These are phyloP conservation scores for Funneliformis geosporum DNA, from an alignment of 192 early-diverging fungal genomes.

Conservation along the genomic window DNA sequence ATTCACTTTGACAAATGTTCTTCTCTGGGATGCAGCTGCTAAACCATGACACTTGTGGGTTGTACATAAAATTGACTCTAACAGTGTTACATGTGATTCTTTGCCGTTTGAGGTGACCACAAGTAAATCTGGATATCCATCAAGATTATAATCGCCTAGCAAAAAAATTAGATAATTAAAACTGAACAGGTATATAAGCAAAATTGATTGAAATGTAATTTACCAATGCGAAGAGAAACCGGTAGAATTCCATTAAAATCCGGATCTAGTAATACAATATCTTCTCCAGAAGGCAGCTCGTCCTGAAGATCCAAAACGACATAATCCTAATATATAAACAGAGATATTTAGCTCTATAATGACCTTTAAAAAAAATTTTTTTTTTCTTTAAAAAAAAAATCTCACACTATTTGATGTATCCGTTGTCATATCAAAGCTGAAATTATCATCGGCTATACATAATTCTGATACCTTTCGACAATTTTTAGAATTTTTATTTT, in stretches of 20 bases:
- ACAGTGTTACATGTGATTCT: constrained; percentile 62
- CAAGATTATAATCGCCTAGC: constrained; percentile 79
- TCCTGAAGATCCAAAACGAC: constrained; percentile 43
- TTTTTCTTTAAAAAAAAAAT: background rate
- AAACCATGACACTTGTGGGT: constrained; percentile 44
- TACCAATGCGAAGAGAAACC: constrained; percentile 58
- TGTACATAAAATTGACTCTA: constrained; percentile 67
- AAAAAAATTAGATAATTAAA: background rate
- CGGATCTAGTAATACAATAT: constrained; percentile 44
- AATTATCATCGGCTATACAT: constrained; percentile 73
- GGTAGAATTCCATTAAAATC: constrained; percentile 58
- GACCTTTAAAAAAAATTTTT: background rate
- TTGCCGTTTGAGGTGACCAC: constrained; percentile 55
- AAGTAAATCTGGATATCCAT: constrained; percentile 91
- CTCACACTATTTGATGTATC: constrained; percentile 40
- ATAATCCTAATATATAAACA: constrained; percentile 38
- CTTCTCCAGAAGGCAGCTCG: constrained; percentile 52
- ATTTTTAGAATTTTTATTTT: constrained; percentile 45
- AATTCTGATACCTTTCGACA: constrained; percentile 70
- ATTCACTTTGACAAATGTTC: constrained; percentile 64
- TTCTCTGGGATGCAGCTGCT: constrained; percentile 49
- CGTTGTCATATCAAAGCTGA: constrained; percentile 62
- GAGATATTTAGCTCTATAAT: background rate
- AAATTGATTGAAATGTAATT: background rate
- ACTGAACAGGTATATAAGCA: background rate